Conservation (phyloP, 2,329 filamentous ascomycete genomes). For the Fusarium camptoceras region DNA sequence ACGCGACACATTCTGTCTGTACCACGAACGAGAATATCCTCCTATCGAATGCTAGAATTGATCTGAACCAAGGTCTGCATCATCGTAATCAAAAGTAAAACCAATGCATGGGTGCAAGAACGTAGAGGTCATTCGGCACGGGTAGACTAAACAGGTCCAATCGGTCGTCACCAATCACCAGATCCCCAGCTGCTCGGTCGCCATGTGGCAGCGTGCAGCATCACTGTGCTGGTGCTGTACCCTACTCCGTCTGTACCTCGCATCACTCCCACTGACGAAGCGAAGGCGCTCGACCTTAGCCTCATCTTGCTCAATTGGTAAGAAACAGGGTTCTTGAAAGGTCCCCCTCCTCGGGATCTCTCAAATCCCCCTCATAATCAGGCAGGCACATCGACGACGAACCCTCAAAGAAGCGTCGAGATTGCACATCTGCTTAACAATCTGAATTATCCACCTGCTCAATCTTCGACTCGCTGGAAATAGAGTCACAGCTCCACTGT, state of each 20-base stretch:
- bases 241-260: conserved; percentile 19
- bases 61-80: conserved; percentile 13
- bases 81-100: conserved; percentile 3
- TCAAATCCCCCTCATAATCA: conserved; percentile 13
- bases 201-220: conserved; percentile 45
- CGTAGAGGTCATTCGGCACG: conserved; percentile 10
- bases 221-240: conserved; percentile 14
- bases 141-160: conserved; percentile 18
- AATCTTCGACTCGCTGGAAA: conserved; percentile 34
- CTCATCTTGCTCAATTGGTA: conserved; percentile 28
- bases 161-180: conserved; percentile 28
- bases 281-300: conserved; percentile 26
- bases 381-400: conserved; percentile 21
- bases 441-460: conserved; percentile 42
- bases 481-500: conserved; percentile 43
- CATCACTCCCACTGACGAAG: conserved; percentile 19
- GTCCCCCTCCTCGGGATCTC: conserved; percentile 3
- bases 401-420: conserved; percentile 27
- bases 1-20: conserved; percentile 26
- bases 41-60: conserved; percentile 10
- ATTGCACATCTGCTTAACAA: conserved; percentile 42
- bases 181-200: conserved; percentile 27
- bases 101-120: conserved; percentile 5
- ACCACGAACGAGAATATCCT: conserved; percentile 24
- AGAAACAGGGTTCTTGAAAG: conserved; percentile 14